These are phyloP conservation scores for Erodium maritimum DNA, from an alignment of 345 rosid genomes.

Conservation along the genomic window DNA sequence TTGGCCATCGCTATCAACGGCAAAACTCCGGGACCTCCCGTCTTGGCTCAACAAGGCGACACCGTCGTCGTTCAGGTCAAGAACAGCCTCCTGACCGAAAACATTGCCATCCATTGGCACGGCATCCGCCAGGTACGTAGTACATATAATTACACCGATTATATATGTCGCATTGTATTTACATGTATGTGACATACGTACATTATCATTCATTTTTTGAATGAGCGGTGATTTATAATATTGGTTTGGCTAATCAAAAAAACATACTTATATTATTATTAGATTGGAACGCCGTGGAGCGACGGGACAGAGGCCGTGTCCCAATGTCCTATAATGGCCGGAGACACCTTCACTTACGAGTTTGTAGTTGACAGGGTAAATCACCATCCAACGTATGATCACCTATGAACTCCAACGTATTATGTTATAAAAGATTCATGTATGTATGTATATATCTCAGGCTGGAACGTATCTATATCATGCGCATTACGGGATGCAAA, in stretches of 20 bases:
- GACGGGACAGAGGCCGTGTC: conserved; percentile 65
- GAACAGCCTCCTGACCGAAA: conserved; percentile 50
- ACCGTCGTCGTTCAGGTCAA: conserved; percentile 56
- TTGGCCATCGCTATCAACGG: conserved; percentile 59
- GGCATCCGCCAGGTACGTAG: conserved; percentile 52
- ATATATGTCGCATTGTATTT: too few relatives aligned
- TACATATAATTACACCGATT: neutral
- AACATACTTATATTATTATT: neutral
- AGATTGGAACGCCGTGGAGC: conserved; percentile 66
- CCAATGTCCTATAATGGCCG: conserved; percentile 62
- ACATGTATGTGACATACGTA: too few relatives aligned
- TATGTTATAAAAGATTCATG: too few relatives aligned
- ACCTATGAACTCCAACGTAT: too few relatives aligned
- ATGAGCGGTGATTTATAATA: too few relatives aligned
- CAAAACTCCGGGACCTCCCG: conserved; percentile 49
- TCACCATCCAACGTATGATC: too few relatives aligned
- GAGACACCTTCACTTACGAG: conserved; percentile 47
- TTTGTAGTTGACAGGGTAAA: conserved; percentile 68
- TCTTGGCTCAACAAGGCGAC: conserved; percentile 50
- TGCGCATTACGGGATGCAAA: conserved; percentile 77
- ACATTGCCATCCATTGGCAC: conserved; percentile 66
- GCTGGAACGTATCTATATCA: conserved; percentile 66
- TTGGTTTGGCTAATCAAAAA: too few relatives aligned
- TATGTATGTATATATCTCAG: too few relatives aligned
- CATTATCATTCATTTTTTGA: too few relatives aligned